Percentiles rank a stretch among this genome's conserved stretches.
Evolutionary conservation across 2,329 filamentous ascomycete genomes (phyloP).

Genomic region (Venturiaceae sp.): DNA sequence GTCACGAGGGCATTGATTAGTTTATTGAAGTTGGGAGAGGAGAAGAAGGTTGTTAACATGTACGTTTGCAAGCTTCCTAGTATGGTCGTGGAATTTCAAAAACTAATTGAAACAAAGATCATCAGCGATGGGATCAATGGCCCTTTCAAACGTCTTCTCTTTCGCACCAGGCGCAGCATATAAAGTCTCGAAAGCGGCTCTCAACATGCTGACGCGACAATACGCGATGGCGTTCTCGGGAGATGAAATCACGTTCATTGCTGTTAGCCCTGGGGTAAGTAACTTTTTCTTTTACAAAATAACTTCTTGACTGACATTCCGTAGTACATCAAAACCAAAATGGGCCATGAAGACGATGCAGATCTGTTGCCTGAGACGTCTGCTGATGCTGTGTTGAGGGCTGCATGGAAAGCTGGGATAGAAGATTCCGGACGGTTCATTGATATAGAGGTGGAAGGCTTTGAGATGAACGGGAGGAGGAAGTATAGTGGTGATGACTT

Average conservation of each 20-base stretch:
- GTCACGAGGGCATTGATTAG: conserved; percentile 31
- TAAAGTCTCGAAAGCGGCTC: conserved; percentile 37
- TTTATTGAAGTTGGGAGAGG: conserved; percentile 25
- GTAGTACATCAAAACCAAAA: conserved; percentile 3
- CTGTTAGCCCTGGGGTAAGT: conserved; percentile 36
- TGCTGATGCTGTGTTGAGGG: neutral
- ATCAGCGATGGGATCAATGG: conserved; percentile 33
- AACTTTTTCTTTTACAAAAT: neutral
- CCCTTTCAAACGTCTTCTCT: conserved; percentile 14
- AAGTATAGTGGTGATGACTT: neutral
- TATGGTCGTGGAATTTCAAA: neutral
- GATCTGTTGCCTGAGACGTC: neutral
- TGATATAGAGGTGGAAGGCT: neutral
- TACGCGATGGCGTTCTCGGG: conserved; percentile 26
- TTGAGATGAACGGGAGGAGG: neutral
- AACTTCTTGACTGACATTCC: too few species aligned
- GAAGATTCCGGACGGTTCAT: conserved; percentile 2
- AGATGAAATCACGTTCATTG: conserved; percentile 33
- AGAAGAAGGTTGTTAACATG: conserved; percentile 36
- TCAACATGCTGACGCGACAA: conserved; percentile 38
- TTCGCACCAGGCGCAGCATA: conserved; percentile 23
- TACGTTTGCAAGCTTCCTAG: neutral
- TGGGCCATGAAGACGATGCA: neutral
- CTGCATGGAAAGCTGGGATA: neutral
- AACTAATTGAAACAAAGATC: conserved; percentile 19